These are phyloP conservation scores for Penicillium cinerascens DNA, from an alignment of 495 filamentous ascomycete genomes.

Conservation along the genomic window DNA sequence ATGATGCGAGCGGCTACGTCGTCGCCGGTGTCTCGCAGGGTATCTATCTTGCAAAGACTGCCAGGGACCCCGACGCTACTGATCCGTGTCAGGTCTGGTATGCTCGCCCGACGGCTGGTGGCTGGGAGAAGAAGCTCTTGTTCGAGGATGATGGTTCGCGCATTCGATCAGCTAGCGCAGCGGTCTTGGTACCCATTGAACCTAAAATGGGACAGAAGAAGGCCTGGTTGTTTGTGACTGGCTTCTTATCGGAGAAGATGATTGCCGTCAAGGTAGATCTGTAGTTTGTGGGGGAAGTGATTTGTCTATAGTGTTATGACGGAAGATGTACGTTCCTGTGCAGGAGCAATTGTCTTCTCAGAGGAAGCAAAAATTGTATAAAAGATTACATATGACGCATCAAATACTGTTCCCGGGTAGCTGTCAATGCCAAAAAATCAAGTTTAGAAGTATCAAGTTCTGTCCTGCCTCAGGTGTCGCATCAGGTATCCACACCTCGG, in stretches of 20 bases:
- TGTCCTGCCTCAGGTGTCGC: not conserved
- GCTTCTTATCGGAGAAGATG: conserved; percentile 51
- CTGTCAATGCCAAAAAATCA: not conserved
- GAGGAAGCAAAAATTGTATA: not conserved
- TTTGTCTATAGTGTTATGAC: not conserved
- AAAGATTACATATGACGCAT: not conserved
- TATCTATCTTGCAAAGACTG: conserved; percentile 28
- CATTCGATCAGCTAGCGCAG: conserved; percentile 50
- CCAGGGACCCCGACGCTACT: conserved; percentile 33
- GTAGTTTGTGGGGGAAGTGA: conserved; percentile 12
- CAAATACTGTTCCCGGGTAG: too few relatives aligned
- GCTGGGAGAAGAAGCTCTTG: conserved; percentile 45
- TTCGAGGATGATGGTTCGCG: conserved; percentile 57
- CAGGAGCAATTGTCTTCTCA: not conserved
- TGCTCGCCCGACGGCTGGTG: conserved; percentile 22
- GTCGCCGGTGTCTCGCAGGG: conserved; percentile 46
- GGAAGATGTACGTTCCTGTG: not conserved
- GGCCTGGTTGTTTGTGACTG: conserved; percentile 58
- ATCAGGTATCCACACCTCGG: not conserved
- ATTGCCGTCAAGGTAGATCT: conserved; percentile 54
- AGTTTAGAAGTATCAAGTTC: not conserved
- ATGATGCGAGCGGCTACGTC: conserved; percentile 56
- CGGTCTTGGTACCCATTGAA: conserved; percentile 53
- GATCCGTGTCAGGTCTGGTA: conserved; percentile 50
- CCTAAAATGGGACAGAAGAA: conserved; percentile 34